phyloP scores from a whole-genome alignment of 345 rosid genomes.

The Eucalyptus victrix region DNA sequence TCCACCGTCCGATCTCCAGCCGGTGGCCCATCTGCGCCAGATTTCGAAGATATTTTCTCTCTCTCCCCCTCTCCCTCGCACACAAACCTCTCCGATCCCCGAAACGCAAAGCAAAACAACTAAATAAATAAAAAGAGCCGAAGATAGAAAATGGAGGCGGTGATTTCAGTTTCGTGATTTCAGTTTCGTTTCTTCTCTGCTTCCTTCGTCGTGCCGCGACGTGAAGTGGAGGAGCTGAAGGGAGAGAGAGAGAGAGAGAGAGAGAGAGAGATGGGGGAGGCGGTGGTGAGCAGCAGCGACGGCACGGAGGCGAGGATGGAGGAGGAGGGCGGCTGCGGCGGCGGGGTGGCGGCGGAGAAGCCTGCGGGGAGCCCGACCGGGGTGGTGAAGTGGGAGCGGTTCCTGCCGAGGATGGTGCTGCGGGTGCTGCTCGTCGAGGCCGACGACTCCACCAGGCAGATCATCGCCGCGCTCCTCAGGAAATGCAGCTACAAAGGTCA shows the following conservation, averaged over 20 bases:
- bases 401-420: conserved; percentile 53
- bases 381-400: conserved; percentile 50
- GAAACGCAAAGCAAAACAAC: neutral
- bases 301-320: conserved; percentile 12
- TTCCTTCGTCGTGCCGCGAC: neutral
- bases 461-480: conserved; percentile 71
- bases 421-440: conserved; percentile 85
- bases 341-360: neutral
- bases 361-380: conserved; percentile 3
- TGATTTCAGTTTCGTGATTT: neutral
- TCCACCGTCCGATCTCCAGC: conserved; percentile 12
- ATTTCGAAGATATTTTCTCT: conserved; percentile 24
- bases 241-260: too few species aligned
- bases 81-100: neutral
- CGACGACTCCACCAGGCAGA: conserved; percentile 92
- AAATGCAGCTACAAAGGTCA: conserved; percentile 82
- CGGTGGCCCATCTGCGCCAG: neutral
- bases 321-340: conserved; percentile 11
- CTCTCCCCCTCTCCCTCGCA: neutral
- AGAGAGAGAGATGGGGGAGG: conserved; percentile 13
- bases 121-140: neutral
- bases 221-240: neutral
- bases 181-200: neutral
- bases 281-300: conserved; percentile 19
- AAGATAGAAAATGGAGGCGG: neutral